Evolutionary conservation across 225 moss, liverwort and hornwort genomes (phyloP), one percentile per base, ranked within the genome.

Genomic region (Sphagnum contortum): DNA sequence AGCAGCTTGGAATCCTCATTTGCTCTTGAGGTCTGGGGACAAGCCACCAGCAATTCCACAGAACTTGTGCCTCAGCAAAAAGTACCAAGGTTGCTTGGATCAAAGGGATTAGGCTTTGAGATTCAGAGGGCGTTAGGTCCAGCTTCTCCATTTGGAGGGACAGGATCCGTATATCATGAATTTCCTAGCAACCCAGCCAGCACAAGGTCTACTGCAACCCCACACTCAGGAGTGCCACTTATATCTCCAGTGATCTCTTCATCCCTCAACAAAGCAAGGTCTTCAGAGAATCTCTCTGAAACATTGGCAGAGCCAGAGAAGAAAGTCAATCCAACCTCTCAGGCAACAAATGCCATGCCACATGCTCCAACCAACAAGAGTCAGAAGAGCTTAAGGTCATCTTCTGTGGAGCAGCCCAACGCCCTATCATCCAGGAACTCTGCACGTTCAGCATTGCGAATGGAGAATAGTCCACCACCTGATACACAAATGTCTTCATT

Each of bases 11-110:
- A 87, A 67, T 82, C 81, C 60, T 74, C 85, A n/a, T 73, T 89
- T 69, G 79, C 94, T 45, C 9, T 75, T 0, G 89, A 78, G 60
- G 85, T 85, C 66, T 60, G 63, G n/a, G 84, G 84, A 49, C 78
- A 77, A 47, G 73, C 72, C 47, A 62, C 71, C 69, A 48, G 56
- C 12, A 52, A 29, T 29, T 29, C 29, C 29, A 29, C 29, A 29
- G 29, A 29, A 29, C 29, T 66, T 44, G 75, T 69, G 54, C 69
- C 73, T 29, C 68, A 59, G 64, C 69, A 71, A 47, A 64, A 70
- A 55, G 55, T 52, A 12, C 12, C 46, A 47, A 11, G 10, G 44
- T n/a, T 9, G 66, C 61, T 70, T 67, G 29, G 65, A 47, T 55
- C 55, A 55, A 63, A 49, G 57, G 48, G 68, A 58, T 53, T 12